phyloP scores from a whole-genome alignment of 768 basidiomycete species.

The Amanita phalloides region DNA sequence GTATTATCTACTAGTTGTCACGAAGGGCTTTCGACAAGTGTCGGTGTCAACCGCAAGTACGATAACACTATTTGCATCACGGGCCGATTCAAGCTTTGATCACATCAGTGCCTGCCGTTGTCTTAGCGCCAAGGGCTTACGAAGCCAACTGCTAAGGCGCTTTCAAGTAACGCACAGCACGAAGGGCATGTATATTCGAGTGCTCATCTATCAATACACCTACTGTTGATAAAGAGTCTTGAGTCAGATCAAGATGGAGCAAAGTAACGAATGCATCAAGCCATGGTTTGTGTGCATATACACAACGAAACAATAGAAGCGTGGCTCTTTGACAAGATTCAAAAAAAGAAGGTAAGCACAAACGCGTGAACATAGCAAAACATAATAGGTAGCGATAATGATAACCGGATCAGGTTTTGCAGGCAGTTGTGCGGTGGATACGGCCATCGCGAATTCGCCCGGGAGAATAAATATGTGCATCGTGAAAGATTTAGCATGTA shows the following conservation, averaged over 20 bases:
- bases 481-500: not conserved
- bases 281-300: not conserved
- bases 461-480: not conserved
- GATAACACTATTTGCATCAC: too few species aligned
- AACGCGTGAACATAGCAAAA: not conserved
- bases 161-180: not conserved
- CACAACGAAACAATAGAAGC: not conserved
- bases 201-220: not conserved
- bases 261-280: not conserved
- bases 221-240: not conserved
- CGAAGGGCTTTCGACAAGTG: too few species aligned
- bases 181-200: not conserved
- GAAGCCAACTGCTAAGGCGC: too few species aligned
- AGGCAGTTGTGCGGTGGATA: not conserved
- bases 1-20: too few species aligned
- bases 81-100: too few species aligned
- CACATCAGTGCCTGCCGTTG: too few species aligned
- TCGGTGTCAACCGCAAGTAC: too few species aligned
- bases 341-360: not conserved
- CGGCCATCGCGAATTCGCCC: not conserved
- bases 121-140: too few species aligned
- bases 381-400: not conserved
- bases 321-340: not conserved
- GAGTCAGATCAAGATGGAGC: not conserved
- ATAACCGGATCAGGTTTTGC: not conserved